Percentiles rank a stretch among this genome's conserved stretches.
Evolutionary conservation across 2,329 filamentous ascomycete species (phyloP).

Genomic region (Apiospora malaysiana): DNA sequence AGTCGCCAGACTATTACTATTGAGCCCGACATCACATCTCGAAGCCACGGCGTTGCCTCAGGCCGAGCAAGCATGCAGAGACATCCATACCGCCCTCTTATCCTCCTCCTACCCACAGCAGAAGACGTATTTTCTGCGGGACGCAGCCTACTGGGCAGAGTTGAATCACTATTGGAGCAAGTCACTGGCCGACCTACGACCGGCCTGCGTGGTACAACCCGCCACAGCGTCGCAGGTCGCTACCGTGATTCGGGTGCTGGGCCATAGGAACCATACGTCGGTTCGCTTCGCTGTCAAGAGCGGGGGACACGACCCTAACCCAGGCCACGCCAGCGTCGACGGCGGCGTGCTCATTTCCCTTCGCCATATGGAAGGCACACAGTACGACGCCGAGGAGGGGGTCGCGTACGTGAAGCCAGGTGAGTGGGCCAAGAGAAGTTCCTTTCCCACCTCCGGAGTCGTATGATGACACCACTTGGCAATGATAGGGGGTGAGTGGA

Average conservation of each 20-base stretch:
- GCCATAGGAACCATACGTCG: not conserved
- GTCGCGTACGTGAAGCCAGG: slow-evolving; percentile 13
- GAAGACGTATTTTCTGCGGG: not conserved
- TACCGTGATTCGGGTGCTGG: not conserved
- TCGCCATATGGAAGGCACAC: not conserved
- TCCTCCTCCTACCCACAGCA: not conserved
- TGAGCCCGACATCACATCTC: too few relatives aligned
- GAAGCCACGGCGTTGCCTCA: not conserved
- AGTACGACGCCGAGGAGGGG: not conserved
- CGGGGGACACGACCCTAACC: slow-evolving; percentile 2
- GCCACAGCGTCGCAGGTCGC: not conserved
- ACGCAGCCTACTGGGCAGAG: not conserved
- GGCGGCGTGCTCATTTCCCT: slow-evolving; percentile 1
- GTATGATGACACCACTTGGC: too few relatives aligned
- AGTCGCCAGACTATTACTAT: not conserved
- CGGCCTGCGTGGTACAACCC: slow-evolving; percentile 1
- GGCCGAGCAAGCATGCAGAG: not conserved
- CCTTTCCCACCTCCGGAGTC: too few relatives aligned
- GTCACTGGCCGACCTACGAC: slow-evolving; percentile 8
- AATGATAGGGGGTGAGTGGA: not conserved
- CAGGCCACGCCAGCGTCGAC: slow-evolving; percentile 14
- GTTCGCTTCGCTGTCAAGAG: slow-evolving; percentile 7
- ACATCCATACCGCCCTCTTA: not conserved
- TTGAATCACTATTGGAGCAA: slow-evolving; percentile 1
- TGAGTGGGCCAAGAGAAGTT: not conserved